Percentiles rank a stretch among this genome's conserved stretches.
Conservation (phyloP, 495 filamentous ascomycete species). For the Xylona heveae region DNA sequence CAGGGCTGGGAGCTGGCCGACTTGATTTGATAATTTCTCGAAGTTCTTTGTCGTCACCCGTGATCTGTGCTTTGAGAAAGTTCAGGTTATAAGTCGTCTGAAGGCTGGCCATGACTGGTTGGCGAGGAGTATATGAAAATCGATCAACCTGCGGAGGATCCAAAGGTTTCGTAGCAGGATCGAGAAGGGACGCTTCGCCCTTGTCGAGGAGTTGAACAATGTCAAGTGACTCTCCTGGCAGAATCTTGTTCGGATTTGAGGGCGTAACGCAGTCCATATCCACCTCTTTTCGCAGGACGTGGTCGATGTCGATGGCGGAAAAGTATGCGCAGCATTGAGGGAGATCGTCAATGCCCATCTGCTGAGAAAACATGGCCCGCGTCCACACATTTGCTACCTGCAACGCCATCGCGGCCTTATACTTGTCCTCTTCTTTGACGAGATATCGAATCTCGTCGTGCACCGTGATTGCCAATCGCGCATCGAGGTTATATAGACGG, state of each 20-base stretch:
- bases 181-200: slow-evolving; percentile 38
- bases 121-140: slow-evolving; percentile 45
- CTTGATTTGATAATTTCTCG: slow-evolving; percentile 48
- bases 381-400: slow-evolving; percentile 96
- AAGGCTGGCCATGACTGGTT: slow-evolving; percentile 59
- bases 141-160: slow-evolving; percentile 27
- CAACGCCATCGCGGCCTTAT: slow-evolving; percentile 71
- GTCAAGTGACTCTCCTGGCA: slow-evolving; percentile 67
- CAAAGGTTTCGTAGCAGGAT: slow-evolving; percentile 32
- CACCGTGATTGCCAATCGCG: slow-evolving; percentile 78
- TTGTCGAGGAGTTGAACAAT: slow-evolving; percentile 54
- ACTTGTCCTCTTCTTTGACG: slow-evolving; percentile 67
- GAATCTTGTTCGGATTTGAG: slow-evolving; percentile 56
- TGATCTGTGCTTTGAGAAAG: slow-evolving; percentile 72
- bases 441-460: slow-evolving; percentile 97
- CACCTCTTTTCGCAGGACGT: slow-evolving; percentile 87
- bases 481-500: slow-evolving; percentile 63
- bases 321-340: slow-evolving; percentile 91
- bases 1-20: no score
- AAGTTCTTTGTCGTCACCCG: slow-evolving; percentile 50
- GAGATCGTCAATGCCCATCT: slow-evolving; percentile 87
- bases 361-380: slow-evolving; percentile 85
- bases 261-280: slow-evolving; percentile 95
- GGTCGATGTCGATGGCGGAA: slow-evolving; percentile 84
- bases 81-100: slow-evolving; percentile 23